Evolutionary conservation across 257 asterid genomes (phyloP), one percentile per base, ranked within the genome.

Genomic region (Lycium ferocissimum): DNA sequence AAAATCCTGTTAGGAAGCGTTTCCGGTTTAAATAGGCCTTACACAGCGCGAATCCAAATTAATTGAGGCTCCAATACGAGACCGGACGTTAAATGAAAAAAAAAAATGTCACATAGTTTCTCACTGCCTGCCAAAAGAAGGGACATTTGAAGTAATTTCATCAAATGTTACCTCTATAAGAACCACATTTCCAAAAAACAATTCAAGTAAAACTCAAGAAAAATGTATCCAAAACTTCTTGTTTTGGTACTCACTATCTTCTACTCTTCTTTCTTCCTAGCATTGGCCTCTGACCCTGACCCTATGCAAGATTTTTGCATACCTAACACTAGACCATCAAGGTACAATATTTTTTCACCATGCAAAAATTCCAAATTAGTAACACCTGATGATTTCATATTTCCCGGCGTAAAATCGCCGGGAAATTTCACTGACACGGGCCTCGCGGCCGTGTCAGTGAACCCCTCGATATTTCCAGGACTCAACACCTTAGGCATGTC

Each of bases 401-500:
- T 81, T 67, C 61, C 91, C 2, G 94, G 96, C 13, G 18, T 90
- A 49, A 87, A 89, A 84, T 79, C 83, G 2, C 89, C 92, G 9
- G 93, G 91, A 53, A 91, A 92, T 66, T 90, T 89, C 89, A 81
- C 93, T 0, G 86, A 85, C 1, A 82, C 86, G 0, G 95, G 93
- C 82, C 85, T 92, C n/a, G 86, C 88, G 9, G 82, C 94, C 8
- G 45, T 83, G 20, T 72, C 91, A 0, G 92, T 91, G 79, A 89
- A 70, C 35, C 89, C 88, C 3, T 26, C 83, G 2, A 70, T 80
- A 2, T 90, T 92, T 73, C 94, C 95, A 7, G 94, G 93, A 37
- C 92, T 92, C 51, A 92, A 89, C 91, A 89, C 92, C 1, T 90
- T 90, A 0, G 96, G 94, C 2, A 89, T 92, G 93, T 88, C 96